A percentile compares a stretch with the other conserved stretches of the same genome.
Evolutionary conservation across 106 monocot species (phyloP).

Genomic region (Allium cepa): DNA sequence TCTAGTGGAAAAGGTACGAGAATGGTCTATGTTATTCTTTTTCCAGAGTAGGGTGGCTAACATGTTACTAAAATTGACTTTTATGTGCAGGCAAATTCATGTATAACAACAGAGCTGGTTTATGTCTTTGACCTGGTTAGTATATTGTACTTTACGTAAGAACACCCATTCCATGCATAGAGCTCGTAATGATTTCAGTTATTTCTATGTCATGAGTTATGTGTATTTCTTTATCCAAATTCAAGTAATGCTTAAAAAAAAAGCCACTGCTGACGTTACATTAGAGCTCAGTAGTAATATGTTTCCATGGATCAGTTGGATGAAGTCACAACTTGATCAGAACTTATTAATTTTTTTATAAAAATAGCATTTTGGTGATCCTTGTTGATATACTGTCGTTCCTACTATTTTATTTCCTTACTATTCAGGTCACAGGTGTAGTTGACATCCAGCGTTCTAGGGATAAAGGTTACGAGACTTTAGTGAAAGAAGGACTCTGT

Average conservation of each 20-base stretch:
- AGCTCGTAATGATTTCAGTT: neutral
- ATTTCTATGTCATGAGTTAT: no score
- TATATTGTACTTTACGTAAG: neutral
- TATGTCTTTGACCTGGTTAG: slow-evolving; percentile 93
- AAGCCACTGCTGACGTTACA: no score
- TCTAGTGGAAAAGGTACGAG: slow-evolving; percentile 60
- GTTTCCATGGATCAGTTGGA: no score
- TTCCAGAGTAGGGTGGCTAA: no score
- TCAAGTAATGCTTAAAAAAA: no score
- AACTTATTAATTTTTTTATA: no score
- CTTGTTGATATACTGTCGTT: no score
- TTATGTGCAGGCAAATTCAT: slow-evolving; percentile 56
- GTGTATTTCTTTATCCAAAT: neutral
- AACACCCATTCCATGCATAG: neutral
- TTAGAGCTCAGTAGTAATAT: no score
- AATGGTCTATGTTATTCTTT: no score
- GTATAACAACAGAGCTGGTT: slow-evolving; percentile 64
- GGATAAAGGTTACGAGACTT: slow-evolving; percentile 86
- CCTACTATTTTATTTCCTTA: neutral
- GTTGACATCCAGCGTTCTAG: slow-evolving; percentile 72
- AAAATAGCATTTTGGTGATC: no score
- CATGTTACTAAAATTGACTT: no score
- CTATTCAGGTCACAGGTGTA: slow-evolving; percentile 68
- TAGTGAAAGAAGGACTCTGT: slow-evolving; percentile 92
- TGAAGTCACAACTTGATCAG: neutral